These are phyloP conservation scores for Phoma herbarum DNA, from an alignment of 2,329 filamentous ascomycete genomes.

Conservation along the genomic window DNA sequence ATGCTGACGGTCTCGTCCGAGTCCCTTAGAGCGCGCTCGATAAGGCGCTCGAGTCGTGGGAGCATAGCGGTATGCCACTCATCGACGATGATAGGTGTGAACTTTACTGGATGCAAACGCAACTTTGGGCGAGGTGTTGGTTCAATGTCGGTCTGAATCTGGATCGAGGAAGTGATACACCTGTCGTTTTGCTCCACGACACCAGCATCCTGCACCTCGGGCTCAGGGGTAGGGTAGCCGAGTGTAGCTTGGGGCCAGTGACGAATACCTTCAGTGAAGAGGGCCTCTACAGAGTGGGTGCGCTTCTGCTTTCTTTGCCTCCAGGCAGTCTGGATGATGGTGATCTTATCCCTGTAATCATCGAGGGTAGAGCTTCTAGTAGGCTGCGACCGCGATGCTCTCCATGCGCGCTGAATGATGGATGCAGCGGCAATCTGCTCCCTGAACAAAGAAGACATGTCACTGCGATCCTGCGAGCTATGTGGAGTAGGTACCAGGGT, in stretches of 20 bases:
- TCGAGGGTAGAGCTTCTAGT: constrained; percentile 36
- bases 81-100: constrained; percentile 70
- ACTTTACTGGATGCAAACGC: constrained; percentile 56
- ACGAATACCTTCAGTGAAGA: constrained; percentile 42
- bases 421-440: constrained; percentile 45
- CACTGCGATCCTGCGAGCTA: constrained; percentile 38
- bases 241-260: constrained; percentile 48
- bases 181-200: constrained; percentile 31
- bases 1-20: constrained; percentile 81
- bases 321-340: constrained; percentile 51
- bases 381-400: constrained; percentile 38
- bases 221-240: constrained; percentile 47
- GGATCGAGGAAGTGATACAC: constrained; percentile 43
- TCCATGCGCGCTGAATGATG: constrained; percentile 49
- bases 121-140: constrained; percentile 44
- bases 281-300: constrained; percentile 42
- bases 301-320: constrained; percentile 45
- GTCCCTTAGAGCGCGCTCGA: constrained; percentile 75
- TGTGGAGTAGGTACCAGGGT: constrained; percentile 41
- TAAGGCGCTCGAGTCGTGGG: constrained; percentile 75
- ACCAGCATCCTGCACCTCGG: constrained; percentile 34
- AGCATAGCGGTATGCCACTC: constrained; percentile 77
- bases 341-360: constrained; percentile 52
- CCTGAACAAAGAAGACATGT: constrained; percentile 36
- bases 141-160: constrained; percentile 47